These are phyloP conservation scores for Rhypophila decipiens DNA, from an alignment of 495 filamentous ascomycete species.

Conservation along the genomic window DNA sequence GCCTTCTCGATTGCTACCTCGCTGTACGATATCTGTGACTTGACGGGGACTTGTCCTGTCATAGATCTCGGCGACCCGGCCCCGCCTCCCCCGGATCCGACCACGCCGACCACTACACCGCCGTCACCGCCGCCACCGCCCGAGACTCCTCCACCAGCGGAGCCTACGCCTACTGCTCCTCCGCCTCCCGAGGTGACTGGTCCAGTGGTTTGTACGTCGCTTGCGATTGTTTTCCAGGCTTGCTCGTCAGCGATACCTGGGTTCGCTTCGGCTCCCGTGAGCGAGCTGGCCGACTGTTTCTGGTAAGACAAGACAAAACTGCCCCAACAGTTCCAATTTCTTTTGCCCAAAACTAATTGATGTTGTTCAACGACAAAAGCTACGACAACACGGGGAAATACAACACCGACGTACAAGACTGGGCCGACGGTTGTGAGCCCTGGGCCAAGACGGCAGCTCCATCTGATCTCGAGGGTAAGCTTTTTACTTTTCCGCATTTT, in stretches of 20 bases:
- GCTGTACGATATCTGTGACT: background rate
- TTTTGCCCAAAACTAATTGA: background rate
- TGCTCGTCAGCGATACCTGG: conserved; percentile 2
- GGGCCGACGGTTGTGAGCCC: conserved; percentile 13
- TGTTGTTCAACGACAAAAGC: background rate
- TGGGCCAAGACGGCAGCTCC: conserved; percentile 11
- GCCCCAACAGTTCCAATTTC: background rate
- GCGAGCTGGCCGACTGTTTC: conserved; percentile 8
- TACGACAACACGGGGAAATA: conserved; percentile 7
- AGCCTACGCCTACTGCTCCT: background rate
- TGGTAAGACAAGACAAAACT: conserved; percentile 8
- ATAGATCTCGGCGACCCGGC: no score
- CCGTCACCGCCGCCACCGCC: background rate
- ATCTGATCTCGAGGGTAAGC: conserved; percentile 15
- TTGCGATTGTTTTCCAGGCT: conserved; percentile 9
- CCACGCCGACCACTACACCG: no score
- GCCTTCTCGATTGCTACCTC: conserved; percentile 4
- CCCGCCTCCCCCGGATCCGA: no score
- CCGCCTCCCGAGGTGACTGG: background rate
- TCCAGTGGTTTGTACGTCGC: conserved; percentile 13
- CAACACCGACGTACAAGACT: conserved; percentile 18
- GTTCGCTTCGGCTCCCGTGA: background rate
- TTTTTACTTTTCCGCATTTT: no score
- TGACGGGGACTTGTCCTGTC: background rate
- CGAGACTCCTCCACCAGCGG: background rate